Evolutionary conservation across 306 rosid genomes (phyloP).

Genomic region (Carpinus fangiana): DNA sequence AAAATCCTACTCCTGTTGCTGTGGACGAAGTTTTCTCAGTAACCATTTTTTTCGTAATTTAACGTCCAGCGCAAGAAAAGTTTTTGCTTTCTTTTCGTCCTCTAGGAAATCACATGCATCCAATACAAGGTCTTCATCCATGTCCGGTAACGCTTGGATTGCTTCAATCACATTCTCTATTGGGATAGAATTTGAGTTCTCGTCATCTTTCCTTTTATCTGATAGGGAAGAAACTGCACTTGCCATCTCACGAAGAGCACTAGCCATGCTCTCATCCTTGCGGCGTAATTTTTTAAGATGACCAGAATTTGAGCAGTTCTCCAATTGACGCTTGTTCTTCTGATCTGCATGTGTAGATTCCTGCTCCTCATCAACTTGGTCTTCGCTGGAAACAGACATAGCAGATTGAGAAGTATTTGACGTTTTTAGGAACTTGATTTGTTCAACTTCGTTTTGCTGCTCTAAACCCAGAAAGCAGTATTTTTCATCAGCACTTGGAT

Average conservation of each 20-base stretch:
- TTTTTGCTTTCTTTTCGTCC: conserved; percentile 77
- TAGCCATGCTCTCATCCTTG: conserved; percentile 55
- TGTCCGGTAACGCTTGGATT: conserved; percentile 73
- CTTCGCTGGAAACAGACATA: conserved; percentile 43
- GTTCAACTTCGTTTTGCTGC: conserved; percentile 40
- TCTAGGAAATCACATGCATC: conserved; percentile 79
- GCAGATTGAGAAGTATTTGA: conserved; percentile 42
- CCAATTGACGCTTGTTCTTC: conserved; percentile 50
- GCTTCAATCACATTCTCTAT: conserved; percentile 63
- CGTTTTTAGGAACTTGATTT: conserved; percentile 18
- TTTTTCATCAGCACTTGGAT: conserved; percentile 47
- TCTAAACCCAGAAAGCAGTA: conserved; percentile 41
- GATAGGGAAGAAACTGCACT: conserved; percentile 57
- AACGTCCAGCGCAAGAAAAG: conserved; percentile 63
- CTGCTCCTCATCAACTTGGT: conserved; percentile 26
- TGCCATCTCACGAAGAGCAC: conserved; percentile 60
- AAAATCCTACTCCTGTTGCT: conserved; percentile 13
- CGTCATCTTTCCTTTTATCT: conserved; percentile 42
- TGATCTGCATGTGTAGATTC: conserved; percentile 37
- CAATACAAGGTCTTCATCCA: conserved; percentile 79
- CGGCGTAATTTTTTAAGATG: conserved; percentile 40
- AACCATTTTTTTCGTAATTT: conserved; percentile 72
- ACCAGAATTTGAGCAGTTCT: conserved; percentile 33
- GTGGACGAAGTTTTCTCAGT: conserved; percentile 62
- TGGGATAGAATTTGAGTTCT: conserved; percentile 37